A percentile compares a stretch with the other conserved stretches of the same genome.
These are phyloP conservation scores for Puccinia brachypodii DNA, from an alignment of 1,284 basidiomycete genomes.

Conservation along the genomic window DNA sequence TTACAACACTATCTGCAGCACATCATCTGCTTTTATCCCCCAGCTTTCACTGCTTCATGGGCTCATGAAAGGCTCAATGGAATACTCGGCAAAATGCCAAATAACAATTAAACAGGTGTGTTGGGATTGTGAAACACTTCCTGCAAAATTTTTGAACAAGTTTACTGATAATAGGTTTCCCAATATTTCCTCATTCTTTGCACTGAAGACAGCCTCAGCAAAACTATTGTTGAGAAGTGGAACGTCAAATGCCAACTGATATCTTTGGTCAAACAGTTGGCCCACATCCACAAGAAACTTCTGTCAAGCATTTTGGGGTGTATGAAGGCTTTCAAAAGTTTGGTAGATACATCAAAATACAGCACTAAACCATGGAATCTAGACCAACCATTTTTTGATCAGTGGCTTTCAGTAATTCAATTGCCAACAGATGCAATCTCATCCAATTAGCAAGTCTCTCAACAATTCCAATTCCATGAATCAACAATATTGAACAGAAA, in stretches of 20 bases:
- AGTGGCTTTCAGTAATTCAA: not conserved
- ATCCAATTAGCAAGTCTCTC: not conserved
- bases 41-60: constrained; percentile 18
- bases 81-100: constrained; percentile 8
- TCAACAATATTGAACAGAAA: not conserved
- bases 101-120: constrained; percentile 6
- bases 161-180: too few relatives aligned
- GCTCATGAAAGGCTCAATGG: not conserved
- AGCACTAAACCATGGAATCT: not conserved
- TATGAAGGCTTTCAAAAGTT: not conserved
- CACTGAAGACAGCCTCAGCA: not conserved
- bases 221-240: constrained; percentile 18
- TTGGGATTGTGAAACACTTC: too few relatives aligned
- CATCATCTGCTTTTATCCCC: not conserved
- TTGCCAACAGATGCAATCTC: not conserved
- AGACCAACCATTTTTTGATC: not conserved
- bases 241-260: constrained; percentile 3
- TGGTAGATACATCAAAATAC: not conserved
- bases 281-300: not conserved
- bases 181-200: not conserved
- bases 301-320: not conserved
- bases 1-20: constrained; percentile 6
- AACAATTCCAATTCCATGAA: not conserved
- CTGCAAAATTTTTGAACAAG: too few relatives aligned
- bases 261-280: not conserved